Evolutionary conservation across 2,329 filamentous ascomycete species (phyloP), one percentile per base, ranked within the genome.

Genomic region (Xylaria sp.): DNA sequence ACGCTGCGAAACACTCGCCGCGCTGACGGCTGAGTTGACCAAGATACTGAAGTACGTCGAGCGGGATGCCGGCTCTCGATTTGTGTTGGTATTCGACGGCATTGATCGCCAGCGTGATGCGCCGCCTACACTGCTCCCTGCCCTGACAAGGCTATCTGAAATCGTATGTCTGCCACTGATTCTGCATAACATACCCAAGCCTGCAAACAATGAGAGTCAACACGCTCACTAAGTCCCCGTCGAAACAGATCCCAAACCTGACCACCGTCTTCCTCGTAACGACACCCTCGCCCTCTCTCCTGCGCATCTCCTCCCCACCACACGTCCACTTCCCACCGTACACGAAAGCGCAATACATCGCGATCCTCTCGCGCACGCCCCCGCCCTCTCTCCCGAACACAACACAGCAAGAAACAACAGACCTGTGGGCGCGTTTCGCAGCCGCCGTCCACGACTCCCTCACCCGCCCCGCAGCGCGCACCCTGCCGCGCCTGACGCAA

Each of bases 361-460:
- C 88, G 49, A 97, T 99, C 72, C 84, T 98, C 31, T 85, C 90
- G 33, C 75, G 67, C 46, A 82, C 85, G 7, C 82, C 80, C 2
- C 83, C 83, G 1, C 83, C 84, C 0, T 67, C 82, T 12, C 84
- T 83, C 73, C 82, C 78, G 75, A 89, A 84, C 81, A 90, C 83
- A 25, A 84, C 82, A 1, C 73, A 78, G 57, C 80, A 83, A 57
- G 87, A 89, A 68, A 91, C 91, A 10, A 78, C 82, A 28, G 91
- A 92, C 80, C 87, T 95, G 18, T 96, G 92, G 92, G 84, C 89
- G 15, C 90, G 94, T 54, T 98, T 97, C 83, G 89, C 91, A 70
- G 89, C 89, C 58, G 93, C 93, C 4, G 90, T 97, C 15, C 96
- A 97, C 85, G 96, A 99, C 78, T 90, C 94, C 0, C 85, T 98